A percentile compares a stretch with the other conserved stretches of the same genome.
phyloP scores from a whole-genome alignment of 176 grass and related monocot genomes.

The Aechmea fasciata region DNA sequence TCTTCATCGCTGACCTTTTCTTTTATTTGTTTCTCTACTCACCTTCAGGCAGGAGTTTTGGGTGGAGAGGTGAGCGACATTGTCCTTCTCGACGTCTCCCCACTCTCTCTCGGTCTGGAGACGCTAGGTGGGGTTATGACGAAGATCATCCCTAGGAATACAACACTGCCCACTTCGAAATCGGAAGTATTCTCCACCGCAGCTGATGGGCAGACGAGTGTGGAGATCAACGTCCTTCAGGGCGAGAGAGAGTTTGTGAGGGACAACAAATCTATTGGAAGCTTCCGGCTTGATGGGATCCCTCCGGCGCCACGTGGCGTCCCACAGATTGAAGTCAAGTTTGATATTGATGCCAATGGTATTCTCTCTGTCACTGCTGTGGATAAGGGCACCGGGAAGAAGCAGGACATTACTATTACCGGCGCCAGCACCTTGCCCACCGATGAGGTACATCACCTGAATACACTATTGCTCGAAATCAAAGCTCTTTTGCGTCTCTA shows the following conservation, averaged over 20 bases:
- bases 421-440: slow-evolving; percentile 90
- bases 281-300: slow-evolving; percentile 89
- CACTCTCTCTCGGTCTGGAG: slow-evolving; percentile 88
- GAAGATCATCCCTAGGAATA: slow-evolving; percentile 97
- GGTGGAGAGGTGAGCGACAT: slow-evolving; percentile 95
- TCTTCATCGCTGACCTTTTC: slow-evolving; percentile 9
- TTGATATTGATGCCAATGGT: slow-evolving; percentile 99
- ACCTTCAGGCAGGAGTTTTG: slow-evolving; percentile 68
- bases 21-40: slow-evolving; percentile 1
- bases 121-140: slow-evolving; percentile 97
- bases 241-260: slow-evolving; percentile 97
- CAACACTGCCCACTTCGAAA: slow-evolving; percentile 90
- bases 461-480: background rate
- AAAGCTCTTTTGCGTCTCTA: background rate
- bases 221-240: slow-evolving; percentile 96
- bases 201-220: slow-evolving; percentile 85
- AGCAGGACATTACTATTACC: slow-evolving; percentile 98
- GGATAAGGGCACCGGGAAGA: slow-evolving; percentile 97
- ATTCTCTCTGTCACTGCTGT: slow-evolving; percentile 92
- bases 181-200: slow-evolving; percentile 99
- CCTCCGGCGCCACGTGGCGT: slow-evolving; percentile 90
- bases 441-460: slow-evolving; percentile 57
- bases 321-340: slow-evolving; percentile 98
- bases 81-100: slow-evolving; percentile 84
- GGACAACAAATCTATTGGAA: slow-evolving; percentile 92